Percentiles rank a stretch among this genome's conserved stretches.
Evolutionary conservation across 768 basidiomycete species (phyloP).

Genomic region (Tricholoma furcatifolium): DNA sequence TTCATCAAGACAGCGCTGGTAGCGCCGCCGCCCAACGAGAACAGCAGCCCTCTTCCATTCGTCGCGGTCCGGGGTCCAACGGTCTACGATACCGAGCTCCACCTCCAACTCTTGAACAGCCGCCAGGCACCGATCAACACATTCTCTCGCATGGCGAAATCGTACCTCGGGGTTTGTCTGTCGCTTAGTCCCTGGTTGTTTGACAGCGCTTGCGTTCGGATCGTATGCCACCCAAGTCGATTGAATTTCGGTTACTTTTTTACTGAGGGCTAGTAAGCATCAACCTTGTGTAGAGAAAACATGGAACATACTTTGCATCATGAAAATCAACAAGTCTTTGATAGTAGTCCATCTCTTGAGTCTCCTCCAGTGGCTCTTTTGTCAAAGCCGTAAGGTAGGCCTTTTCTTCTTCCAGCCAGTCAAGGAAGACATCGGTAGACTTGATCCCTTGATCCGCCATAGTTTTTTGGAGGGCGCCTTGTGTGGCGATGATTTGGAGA

Average conservation of each 20-base stretch:
- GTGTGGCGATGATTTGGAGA: not conserved
- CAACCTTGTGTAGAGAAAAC: not conserved
- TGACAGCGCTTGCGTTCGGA: not conserved
- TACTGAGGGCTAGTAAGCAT: not conserved
- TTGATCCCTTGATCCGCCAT: not conserved
- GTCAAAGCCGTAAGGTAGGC: not conserved
- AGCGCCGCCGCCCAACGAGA: no score
- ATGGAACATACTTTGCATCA: not conserved
- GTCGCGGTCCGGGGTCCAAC: no score
- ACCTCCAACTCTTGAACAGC: no score
- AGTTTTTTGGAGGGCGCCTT: not conserved
- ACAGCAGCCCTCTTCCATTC: no score
- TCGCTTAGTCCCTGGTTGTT: not conserved
- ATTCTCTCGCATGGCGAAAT: not conserved
- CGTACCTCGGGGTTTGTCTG: not conserved
- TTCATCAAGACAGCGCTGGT: no score
- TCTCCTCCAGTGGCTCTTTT: slow-evolving; percentile 4
- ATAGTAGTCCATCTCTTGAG: no score
- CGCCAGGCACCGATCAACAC: no score
- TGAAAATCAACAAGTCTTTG: no score
- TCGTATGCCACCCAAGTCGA: not conserved
- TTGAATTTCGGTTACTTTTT: not conserved
- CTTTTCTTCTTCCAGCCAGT: not conserved
- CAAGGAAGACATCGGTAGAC: not conserved
- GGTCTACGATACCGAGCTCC: no score